phyloP scores from a whole-genome alignment of 2,329 filamentous ascomycete genomes.

The Penicillium sp. region DNA sequence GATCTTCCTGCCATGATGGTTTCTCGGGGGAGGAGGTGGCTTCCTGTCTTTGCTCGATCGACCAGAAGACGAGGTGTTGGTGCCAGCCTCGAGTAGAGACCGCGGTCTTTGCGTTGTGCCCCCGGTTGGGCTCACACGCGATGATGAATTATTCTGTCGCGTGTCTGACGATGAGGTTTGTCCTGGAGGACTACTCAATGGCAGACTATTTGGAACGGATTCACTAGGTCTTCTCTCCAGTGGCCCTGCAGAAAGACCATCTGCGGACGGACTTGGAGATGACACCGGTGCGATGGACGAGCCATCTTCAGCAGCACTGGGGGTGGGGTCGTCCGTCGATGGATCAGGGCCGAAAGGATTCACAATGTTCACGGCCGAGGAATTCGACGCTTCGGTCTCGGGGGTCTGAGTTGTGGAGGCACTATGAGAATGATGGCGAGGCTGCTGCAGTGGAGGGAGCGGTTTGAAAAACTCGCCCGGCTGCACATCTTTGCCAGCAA shows the following conservation, averaged over 20 bases:
- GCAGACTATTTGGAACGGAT: slow-evolving; percentile 4
- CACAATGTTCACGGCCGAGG: slow-evolving; percentile 29
- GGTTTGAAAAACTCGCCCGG: slow-evolving; percentile 7
- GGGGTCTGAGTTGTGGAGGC: slow-evolving; percentile 19
- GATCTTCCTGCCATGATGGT: slow-evolving; percentile 71
- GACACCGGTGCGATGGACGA: slow-evolving; percentile 15
- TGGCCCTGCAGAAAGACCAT: slow-evolving; percentile 14
- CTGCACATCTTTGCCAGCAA: slow-evolving; percentile 2
- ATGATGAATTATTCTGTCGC: neutral
- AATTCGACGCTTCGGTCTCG: slow-evolving; percentile 23
- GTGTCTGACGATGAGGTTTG: neutral
- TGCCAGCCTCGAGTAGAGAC: slow-evolving; percentile 46
- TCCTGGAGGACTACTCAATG: slow-evolving; percentile 2
- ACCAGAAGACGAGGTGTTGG: slow-evolving; percentile 35
- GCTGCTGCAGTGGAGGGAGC: slow-evolving; percentile 14
- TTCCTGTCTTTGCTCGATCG: slow-evolving; percentile 51
- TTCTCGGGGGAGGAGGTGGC: slow-evolving; percentile 65
- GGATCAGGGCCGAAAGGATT: slow-evolving; percentile 37
- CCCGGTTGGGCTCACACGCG: slow-evolving; percentile 45
- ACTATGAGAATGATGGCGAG: slow-evolving; percentile 17
- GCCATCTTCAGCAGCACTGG: slow-evolving; percentile 6
- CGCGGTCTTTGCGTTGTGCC: slow-evolving; percentile 42
- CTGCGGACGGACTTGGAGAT: slow-evolving; percentile 21
- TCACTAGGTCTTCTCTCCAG: slow-evolving; percentile 3
- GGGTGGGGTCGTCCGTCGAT: slow-evolving; percentile 23